These are phyloP conservation scores for Pseudopyrenochaeta lycopersici DNA, from an alignment of 2,329 filamentous ascomycete genomes.

Conservation along the genomic window DNA sequence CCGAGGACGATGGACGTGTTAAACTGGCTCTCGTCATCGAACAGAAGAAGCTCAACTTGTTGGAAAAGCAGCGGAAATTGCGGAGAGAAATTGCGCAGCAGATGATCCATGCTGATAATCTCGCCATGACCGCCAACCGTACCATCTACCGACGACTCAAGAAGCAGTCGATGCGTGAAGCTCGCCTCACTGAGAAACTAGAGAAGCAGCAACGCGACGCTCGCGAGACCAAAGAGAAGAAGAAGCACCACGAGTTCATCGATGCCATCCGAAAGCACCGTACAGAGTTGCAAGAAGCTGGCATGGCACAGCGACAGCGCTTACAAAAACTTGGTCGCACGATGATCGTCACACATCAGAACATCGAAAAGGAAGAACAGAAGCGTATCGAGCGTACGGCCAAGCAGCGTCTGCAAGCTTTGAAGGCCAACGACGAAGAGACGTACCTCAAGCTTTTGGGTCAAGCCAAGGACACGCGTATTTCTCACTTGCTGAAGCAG, in stretches of 20 bases:
- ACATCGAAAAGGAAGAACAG: conserved; percentile 99
- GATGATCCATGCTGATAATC: conserved; percentile 94
- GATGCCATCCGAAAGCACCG: conserved; percentile 85
- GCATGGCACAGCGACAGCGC: conserved; percentile 73
- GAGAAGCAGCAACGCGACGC: conserved; percentile 99
- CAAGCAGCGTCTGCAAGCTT: conserved; percentile 98
- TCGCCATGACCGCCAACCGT: conserved; percentile 96
- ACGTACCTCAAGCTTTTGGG: conserved; percentile 97
- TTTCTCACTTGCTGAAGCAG: conserved; percentile 94
- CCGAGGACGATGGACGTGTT: conserved; percentile 75
- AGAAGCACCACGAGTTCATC: conserved; percentile 93
- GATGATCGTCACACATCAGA: conserved; percentile 90
- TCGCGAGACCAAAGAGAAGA: conserved; percentile 94
- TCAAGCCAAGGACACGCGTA: conserved; percentile 99
- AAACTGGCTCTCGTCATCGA: conserved; percentile 94
- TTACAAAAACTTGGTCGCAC: conserved; percentile 86
- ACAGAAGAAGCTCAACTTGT: conserved; percentile 88
- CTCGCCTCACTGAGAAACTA: conserved; percentile 96
- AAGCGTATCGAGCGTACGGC: conserved; percentile 97
- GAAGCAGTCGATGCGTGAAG: conserved; percentile 95
- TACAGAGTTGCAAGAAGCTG: conserved; percentile 76
- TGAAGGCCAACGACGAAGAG: conserved; percentile 99
- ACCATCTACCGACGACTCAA: conserved; percentile 91
- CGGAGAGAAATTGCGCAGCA: conserved; percentile 88
- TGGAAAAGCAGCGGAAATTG: conserved; percentile 85